phyloP scores from a whole-genome alignment of 345 rosid species.

The Sonneratia caseolaris region DNA sequence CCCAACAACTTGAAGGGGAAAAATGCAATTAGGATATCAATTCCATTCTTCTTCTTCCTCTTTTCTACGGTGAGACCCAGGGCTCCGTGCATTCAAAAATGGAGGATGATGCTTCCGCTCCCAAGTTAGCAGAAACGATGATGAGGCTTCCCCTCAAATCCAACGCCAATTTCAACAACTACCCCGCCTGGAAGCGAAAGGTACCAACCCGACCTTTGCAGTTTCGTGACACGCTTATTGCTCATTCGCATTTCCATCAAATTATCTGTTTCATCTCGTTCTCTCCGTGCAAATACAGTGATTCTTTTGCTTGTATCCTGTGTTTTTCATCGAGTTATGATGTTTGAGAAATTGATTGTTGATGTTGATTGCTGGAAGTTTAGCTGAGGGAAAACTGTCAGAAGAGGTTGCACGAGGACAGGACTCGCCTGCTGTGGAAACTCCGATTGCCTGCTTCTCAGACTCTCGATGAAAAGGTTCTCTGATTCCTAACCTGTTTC shows the following conservation, averaged over 20 bases:
- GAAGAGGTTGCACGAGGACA: conserved; percentile 63
- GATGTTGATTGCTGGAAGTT: conserved; percentile 7
- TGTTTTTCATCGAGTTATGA: background rate
- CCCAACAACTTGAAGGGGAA: background rate
- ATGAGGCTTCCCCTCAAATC: conserved; percentile 22
- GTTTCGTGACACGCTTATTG: background rate
- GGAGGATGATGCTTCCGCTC: conserved; percentile 3
- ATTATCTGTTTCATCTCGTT: background rate
- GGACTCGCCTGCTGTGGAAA: conserved; percentile 71
- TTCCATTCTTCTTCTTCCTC: background rate
- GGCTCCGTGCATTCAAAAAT: background rate
- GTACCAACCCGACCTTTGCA: conserved; percentile 18
- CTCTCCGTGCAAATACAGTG: background rate
- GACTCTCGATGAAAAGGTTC: conserved; percentile 41
- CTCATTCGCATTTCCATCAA: background rate
- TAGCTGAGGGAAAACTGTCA: conserved; percentile 73
- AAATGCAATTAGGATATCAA: background rate
- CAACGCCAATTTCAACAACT: conserved; percentile 29
- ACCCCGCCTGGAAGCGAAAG: conserved; percentile 53
- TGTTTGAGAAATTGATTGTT: conserved; percentile 4
- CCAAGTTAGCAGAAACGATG: background rate
- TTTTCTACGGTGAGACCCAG: background rate
- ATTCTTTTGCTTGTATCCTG: background rate
- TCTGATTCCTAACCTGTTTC: background rate
- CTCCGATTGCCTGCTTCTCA: conserved; percentile 48